Base-by-base conservation (phyloP, 805 yeast genomes). In the Barnettozyma sp. region DNA sequence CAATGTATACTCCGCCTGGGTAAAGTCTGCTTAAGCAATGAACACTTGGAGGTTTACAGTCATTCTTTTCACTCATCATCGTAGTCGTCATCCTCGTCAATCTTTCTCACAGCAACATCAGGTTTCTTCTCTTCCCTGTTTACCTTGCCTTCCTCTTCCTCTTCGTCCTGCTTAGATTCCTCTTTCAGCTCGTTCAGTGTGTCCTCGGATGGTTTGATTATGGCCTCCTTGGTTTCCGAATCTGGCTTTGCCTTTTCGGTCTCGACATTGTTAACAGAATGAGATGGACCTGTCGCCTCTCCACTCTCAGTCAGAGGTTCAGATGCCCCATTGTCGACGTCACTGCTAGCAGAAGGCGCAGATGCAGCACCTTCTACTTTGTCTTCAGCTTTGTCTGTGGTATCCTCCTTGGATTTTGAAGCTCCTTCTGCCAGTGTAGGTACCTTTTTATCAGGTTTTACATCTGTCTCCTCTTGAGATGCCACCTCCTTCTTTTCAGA, bases 81-180 rank as follows among this genome's bases (percentile, higher is more conserved):
- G 33, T 59, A 46, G 39, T 55, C 57, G 21, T 63, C 63, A 36
- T 63, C 66, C 44, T 65, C 68, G 40, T 61, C 60, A 23, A 63
- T 43, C 29, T 55, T 56, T 52, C 65, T 65, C 30, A 61, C 58
- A 6, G 58, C 62, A 40, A 55, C 61, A 16, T 61, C 64, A 10
- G 59, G 49, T 20, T 63, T 59, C 32, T 60, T 55, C 8, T 52
- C 50, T n/a, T n/a, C n/a, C n/a, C n/a, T n/a, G n/a, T 40, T 42
- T 24, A 36, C 40, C 22, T 38, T 37, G 30, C 26, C 16, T 13
- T 27, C 17, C 11, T 36, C 39, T 6, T 39, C 40, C 17, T 46
- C 66, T 43, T 61, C 64, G 41, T 52, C 56, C 19, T 63, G 53
- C 28, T 47, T 48, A 13, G 58, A 52, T 22, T 58, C 63, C 43